Evolutionary conservation across 2,329 filamentous ascomycete species (phyloP).

Genomic region (Neopestalotiopsis rosae): DNA sequence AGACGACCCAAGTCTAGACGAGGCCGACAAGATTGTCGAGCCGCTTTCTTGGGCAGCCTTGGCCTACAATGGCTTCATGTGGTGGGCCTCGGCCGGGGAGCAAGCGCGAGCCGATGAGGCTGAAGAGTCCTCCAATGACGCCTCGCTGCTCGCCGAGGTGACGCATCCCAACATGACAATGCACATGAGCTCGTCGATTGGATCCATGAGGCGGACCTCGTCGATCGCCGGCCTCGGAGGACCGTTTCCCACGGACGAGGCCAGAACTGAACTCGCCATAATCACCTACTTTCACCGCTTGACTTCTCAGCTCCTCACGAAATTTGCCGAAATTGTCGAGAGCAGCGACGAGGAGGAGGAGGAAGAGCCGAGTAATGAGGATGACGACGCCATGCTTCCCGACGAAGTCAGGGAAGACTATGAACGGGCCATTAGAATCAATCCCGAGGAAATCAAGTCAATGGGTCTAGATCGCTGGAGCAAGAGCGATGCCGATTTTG

Average conservation of each 20-base stretch:
- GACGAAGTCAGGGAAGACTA: conserved; percentile 39
- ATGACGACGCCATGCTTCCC: conserved; percentile 31
- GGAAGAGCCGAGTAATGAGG: conserved; percentile 26
- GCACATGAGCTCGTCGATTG: conserved; percentile 47
- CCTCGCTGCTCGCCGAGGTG: conserved; percentile 60
- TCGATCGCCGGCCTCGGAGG: conserved; percentile 28
- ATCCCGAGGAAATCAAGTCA: conserved; percentile 67
- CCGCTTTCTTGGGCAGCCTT: conserved; percentile 73
- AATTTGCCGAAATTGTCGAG: conserved; percentile 67
- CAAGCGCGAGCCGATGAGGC: conserved; percentile 65
- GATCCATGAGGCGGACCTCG: conserved; percentile 45
- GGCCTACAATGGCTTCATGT: conserved; percentile 84
- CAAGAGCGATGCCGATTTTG: conserved; percentile 70
- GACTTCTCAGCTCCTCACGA: conserved; percentile 68
- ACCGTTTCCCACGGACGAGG: conserved; percentile 41
- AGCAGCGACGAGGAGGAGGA: conserved; percentile 21
- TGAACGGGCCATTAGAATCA: conserved; percentile 58
- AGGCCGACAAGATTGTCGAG: conserved; percentile 63
- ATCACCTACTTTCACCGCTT: conserved; percentile 84
- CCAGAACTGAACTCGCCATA: conserved; percentile 68
- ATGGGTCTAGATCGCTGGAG: conserved; percentile 86
- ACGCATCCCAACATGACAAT: conserved; percentile 28
- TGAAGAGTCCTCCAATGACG: conserved; percentile 62
- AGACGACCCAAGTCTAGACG: conserved; percentile 47
- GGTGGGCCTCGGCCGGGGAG: conserved; percentile 87